A percentile compares a stretch with the other conserved stretches of the same genome.
phyloP scores from a whole-genome alignment of 257 asterid species.

The Anisodus acutangulus region DNA sequence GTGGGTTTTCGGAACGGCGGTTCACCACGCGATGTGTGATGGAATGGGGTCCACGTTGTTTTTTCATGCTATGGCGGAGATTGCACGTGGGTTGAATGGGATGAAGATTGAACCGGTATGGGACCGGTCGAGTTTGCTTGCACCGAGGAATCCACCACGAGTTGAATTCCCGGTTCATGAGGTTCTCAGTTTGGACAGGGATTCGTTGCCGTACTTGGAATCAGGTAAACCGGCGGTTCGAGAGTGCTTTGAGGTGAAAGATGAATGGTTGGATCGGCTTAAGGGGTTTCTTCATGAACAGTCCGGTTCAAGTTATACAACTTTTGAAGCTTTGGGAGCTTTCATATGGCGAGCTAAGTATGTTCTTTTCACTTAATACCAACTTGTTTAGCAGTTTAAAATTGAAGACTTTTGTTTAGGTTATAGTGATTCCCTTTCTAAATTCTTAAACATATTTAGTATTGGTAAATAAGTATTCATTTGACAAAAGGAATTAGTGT shows the following conservation, averaged over 20 bases:
- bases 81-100: conserved; percentile 59
- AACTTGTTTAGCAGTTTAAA: not conserved
- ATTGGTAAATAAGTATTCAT: too few species aligned
- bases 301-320: conserved; percentile 63
- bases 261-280: conserved; percentile 63
- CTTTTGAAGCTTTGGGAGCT: conserved; percentile 86
- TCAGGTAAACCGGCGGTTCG: conserved; percentile 52
- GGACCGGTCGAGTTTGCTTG: conserved; percentile 64
- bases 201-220: conserved; percentile 44
- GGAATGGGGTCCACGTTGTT: conserved; percentile 80
- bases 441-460: too few species aligned
- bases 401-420: not conserved
- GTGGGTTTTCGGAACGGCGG: conserved; percentile 70
- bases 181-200: conserved; percentile 53
- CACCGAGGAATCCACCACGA: conserved; percentile 60
- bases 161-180: conserved; percentile 59
- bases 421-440: too few species aligned
- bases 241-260: conserved; percentile 55
- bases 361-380: not conserved
- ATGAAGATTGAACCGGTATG: conserved; percentile 61
- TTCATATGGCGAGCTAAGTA: conserved; percentile 84
- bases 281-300: conserved; percentile 50
- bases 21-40: conserved; percentile 72
- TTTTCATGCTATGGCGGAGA: conserved; percentile 73
- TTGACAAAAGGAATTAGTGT: too few species aligned